Percentiles rank a stretch among this genome's conserved stretches.
Conservation (phyloP, 306 rosid species). For the Quercus alba region DNA sequence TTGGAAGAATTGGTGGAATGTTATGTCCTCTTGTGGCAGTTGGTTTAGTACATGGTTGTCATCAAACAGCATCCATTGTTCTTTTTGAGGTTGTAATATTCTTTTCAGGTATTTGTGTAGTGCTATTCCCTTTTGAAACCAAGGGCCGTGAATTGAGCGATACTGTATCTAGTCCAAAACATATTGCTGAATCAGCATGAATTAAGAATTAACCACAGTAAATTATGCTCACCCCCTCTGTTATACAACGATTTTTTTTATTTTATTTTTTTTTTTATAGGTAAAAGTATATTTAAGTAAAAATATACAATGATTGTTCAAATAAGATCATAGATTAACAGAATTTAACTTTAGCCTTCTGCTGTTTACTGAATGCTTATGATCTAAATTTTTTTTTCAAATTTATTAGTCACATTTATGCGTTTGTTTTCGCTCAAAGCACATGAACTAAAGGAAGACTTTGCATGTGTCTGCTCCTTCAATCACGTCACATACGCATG, state of each 20-base stretch:
- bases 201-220: background rate
- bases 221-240: background rate
- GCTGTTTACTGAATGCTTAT: background rate
- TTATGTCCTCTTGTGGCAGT: slow-evolving; percentile 87
- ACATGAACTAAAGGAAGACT: too few species aligned
- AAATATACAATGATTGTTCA: background rate
- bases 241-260: background rate
- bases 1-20: slow-evolving; percentile 95
- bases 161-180: slow-evolving; percentile 33
- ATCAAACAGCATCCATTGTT: slow-evolving; percentile 71
- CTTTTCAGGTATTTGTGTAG: slow-evolving; percentile 73
- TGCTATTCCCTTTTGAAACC: slow-evolving; percentile 84
- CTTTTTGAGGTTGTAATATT: slow-evolving; percentile 68
- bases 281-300: too few species aligned
- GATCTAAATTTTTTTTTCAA: background rate
- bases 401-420: background rate
- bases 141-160: slow-evolving; percentile 73
- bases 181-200: slow-evolving; percentile 3
- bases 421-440: background rate
- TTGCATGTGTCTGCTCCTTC: background rate
- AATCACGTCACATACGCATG: too few species aligned
- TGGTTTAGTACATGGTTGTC: slow-evolving; percentile 80
- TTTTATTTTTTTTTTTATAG: too few species aligned
- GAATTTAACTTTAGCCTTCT: background rate
- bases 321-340: slow-evolving; percentile 1